phyloP scores from a whole-genome alignment of 1,284 basidiomycete species.

The Tilletia indica region DNA sequence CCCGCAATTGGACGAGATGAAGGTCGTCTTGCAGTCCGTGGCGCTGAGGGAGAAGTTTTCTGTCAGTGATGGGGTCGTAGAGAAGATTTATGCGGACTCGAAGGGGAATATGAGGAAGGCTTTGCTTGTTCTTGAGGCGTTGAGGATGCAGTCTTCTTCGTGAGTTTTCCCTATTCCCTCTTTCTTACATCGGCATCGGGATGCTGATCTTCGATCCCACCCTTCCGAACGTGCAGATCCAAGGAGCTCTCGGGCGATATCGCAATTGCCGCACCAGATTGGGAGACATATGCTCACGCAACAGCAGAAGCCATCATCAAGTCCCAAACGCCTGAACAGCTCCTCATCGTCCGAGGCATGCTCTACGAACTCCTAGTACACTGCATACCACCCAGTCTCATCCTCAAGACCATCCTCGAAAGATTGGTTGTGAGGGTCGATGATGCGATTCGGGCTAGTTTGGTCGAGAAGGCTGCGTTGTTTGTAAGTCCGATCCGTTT shows the following conservation, averaged over 20 bases:
- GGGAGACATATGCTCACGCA: constrained; percentile 95
- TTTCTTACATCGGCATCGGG: not conserved
- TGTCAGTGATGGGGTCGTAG: constrained; percentile 72
- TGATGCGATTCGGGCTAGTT: constrained; percentile 55
- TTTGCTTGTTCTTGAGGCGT: constrained; percentile 86
- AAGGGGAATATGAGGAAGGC: constrained; percentile 93
- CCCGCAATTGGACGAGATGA: constrained; percentile 79
- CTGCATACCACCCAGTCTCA: constrained; percentile 84
- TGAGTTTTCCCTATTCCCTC: not conserved
- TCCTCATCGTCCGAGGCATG: constrained; percentile 88
- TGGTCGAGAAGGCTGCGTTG: constrained; percentile 68
- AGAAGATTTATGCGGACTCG: constrained; percentile 75
- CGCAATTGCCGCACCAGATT: constrained; percentile 87
- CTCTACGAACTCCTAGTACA: constrained; percentile 94
- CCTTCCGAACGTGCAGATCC: no score
- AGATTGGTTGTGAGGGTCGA: constrained; percentile 76
- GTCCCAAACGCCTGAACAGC: constrained; percentile 84
- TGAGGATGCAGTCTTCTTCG: constrained; percentile 68
- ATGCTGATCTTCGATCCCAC: no score
- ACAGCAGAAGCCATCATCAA: constrained; percentile 89
- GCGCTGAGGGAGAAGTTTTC: constrained; percentile 78
- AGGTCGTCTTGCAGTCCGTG: constrained; percentile 71
- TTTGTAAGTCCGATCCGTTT: constrained; percentile 66
- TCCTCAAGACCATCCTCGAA: constrained; percentile 63
- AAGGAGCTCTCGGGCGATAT: constrained; percentile 61